phyloP scores from a whole-genome alignment of 2,329 filamentous ascomycete genomes.

The Incumbomyces delicatus region DNA sequence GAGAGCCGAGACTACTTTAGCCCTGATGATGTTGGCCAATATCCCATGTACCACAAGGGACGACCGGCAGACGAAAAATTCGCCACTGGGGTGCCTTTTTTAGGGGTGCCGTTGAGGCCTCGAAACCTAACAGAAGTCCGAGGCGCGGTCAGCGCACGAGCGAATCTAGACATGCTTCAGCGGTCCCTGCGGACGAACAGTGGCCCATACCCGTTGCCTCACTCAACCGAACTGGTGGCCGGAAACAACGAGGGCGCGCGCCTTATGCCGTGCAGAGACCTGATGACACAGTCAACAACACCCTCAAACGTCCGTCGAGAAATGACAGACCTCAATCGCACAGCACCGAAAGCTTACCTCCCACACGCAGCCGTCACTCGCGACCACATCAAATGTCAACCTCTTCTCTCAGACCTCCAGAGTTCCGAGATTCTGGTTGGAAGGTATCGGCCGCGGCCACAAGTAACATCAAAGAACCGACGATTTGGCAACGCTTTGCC shows the following conservation, averaged over 20 bases:
- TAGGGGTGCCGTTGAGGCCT: slow-evolving; percentile 15
- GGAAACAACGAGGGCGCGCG: neutral
- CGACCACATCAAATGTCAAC: neutral
- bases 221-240: neutral
- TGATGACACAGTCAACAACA: neutral
- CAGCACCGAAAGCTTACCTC: neutral
- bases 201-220: slow-evolving; percentile 19
- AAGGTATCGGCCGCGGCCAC: neutral
- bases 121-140: neutral
- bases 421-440: neutral
- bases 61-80: neutral
- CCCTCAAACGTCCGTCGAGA: neutral
- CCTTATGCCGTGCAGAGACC: neutral
- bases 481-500: slow-evolving; percentile 17
- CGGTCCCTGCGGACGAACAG: slow-evolving; percentile 20
- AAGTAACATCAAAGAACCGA: slow-evolving; percentile 2
- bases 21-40: slow-evolving; percentile 31
- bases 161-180: slow-evolving; percentile 4
- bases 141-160: neutral
- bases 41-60: slow-evolving; percentile 23
- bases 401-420: neutral
- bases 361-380: neutral
- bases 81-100: slow-evolving; percentile 20
- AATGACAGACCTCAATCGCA: neutral
- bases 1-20: slow-evolving; percentile 25